phyloP scores from a whole-genome alignment of 305 asterid genomes.

The Rubia occidens region DNA sequence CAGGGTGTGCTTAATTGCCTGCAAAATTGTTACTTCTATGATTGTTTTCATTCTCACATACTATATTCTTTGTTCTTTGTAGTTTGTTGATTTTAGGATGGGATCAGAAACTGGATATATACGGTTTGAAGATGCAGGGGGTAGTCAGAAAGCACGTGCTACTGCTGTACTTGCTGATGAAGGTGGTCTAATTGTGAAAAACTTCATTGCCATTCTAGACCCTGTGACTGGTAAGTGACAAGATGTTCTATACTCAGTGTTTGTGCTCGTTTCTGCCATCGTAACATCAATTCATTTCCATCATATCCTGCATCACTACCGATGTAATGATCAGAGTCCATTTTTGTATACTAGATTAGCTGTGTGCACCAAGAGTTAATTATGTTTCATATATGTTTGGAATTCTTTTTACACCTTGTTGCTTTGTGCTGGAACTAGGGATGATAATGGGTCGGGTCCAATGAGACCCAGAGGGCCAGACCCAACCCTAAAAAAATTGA shows the following conservation, averaged over 20 bases:
- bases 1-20: background rate
- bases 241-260: background rate
- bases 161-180: slow-evolving; percentile 81
- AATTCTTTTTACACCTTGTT: background rate
- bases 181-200: slow-evolving; percentile 80
- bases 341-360: background rate
- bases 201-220: slow-evolving; percentile 67
- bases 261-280: background rate
- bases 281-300: background rate
- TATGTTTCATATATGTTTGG: background rate
- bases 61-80: slow-evolving; percentile 10
- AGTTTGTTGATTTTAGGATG: slow-evolving; percentile 75
- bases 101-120: slow-evolving; percentile 69
- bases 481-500: too few relatives aligned
- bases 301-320: background rate
- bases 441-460: too few relatives aligned
- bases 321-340: background rate
- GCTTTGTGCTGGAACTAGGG: slow-evolving; percentile 1
- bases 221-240: slow-evolving; percentile 68
- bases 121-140: slow-evolving; percentile 77
- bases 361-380: background rate
- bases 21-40: background rate
- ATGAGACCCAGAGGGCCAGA: too few relatives aligned
- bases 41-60: background rate
- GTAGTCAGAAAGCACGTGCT: slow-evolving; percentile 79